Base-by-base conservation (phyloP, 257 asterid species). In the Scutellaria baicalensis region DNA sequence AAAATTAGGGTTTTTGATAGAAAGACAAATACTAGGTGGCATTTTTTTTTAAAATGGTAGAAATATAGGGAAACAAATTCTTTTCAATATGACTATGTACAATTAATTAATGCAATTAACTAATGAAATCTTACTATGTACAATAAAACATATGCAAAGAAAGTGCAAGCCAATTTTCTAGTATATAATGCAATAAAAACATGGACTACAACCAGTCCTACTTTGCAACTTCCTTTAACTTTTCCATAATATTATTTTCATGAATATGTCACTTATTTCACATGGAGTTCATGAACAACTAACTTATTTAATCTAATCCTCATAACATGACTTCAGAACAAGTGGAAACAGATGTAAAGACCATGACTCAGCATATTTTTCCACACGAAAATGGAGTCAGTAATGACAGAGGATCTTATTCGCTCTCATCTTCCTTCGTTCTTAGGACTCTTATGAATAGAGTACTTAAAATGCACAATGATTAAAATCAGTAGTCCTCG, bases 161-260 rank as follows among this genome's bases (percentile, higher is more conserved):
- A 81, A 67, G 10, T 81, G 66, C 83, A 17, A 18, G 12, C 74
- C 35, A 81, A 64, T 74, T 81, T 75, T 81, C 59, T 31, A 51
- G 47, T 23, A 35, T 11, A 33, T 33, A 38, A 56, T 59, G 20
- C 21, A 55, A 35, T 40, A 40, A 47, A 10, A 36, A 9, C 27
- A 43, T 48, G 9, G 42, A 68, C 56, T 27, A 12, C 31, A 57
- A 17, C 6, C 20, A 68, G 77, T 75, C 83, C 4, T 6, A 27
- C 0, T 44, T 59, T 48, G 82, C 83, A 75, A 69, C 73, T 60
- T 43, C 55, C 33, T 8, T 48, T 11, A 45, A 64, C 42, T 9
- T 50, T 70, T 20, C 43, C 70, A 31, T 14, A 2, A 47, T 20
- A 8, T 45, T 54, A 1, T 52, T 65, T 33, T 31, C 56, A 43